Conservation (phyloP, 2,329 filamentous ascomycete genomes). For the Parasarocladium wereldwijsianum region DNA sequence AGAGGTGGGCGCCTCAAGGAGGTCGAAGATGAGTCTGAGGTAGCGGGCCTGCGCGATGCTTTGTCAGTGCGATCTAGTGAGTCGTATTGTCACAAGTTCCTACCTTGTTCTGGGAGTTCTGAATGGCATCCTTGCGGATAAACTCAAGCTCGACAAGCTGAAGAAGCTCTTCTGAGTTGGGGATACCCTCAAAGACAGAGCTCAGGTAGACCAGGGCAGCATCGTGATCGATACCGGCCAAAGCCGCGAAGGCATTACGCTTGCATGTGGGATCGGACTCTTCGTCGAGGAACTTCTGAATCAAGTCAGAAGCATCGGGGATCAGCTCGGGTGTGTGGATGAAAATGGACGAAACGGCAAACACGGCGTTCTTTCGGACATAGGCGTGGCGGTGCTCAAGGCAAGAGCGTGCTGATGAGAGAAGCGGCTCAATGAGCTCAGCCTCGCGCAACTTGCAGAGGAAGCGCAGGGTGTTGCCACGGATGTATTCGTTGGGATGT, state of each 20-base stretch:
- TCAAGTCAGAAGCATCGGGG: slow-evolving; percentile 85
- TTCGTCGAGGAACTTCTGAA: slow-evolving; percentile 74
- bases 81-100: slow-evolving; percentile 9
- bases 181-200: slow-evolving; percentile 80
- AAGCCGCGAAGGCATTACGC: slow-evolving; percentile 88
- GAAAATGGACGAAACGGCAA: slow-evolving; percentile 84
- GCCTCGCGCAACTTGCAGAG: slow-evolving; percentile 91
- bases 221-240: slow-evolving; percentile 84
- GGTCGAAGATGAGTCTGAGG: slow-evolving; percentile 86
- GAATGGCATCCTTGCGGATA: slow-evolving; percentile 91
- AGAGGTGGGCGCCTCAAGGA: slow-evolving; percentile 81
- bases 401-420: slow-evolving; percentile 82
- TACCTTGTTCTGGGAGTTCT: slow-evolving; percentile 89
- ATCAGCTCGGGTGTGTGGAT: slow-evolving; percentile 83
- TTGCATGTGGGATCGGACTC: slow-evolving; percentile 95
- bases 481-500: slow-evolving; percentile 95
- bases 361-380: slow-evolving; percentile 95
- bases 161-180: slow-evolving; percentile 85
- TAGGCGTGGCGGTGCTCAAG: slow-evolving; percentile 95
- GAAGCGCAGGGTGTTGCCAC: slow-evolving; percentile 95
- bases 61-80: neutral
- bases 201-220: slow-evolving; percentile 81
- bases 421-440: slow-evolving; percentile 88
- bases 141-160: slow-evolving; percentile 94
- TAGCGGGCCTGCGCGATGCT: slow-evolving; percentile 54